A percentile compares a stretch with the other conserved stretches of the same genome.
phyloP scores from a whole-genome alignment of 441 rosid genomes.

The Raphanus hybrid region DNA sequence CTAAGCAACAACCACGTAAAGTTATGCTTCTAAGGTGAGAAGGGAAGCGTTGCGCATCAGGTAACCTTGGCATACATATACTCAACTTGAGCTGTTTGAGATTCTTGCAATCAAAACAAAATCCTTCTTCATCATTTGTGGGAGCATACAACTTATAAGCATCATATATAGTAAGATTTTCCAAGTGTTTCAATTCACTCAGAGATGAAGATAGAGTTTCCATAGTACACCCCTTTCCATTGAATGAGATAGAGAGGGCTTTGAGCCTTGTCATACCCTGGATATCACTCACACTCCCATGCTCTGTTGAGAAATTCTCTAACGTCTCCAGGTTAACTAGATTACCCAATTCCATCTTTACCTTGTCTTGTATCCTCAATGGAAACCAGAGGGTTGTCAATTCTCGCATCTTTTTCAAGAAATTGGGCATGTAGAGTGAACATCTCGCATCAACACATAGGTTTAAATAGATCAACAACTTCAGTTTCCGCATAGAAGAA shows the following conservation, averaged over 20 bases:
- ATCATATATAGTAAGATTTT: conserved; percentile 3
- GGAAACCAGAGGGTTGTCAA: conserved; percentile 16
- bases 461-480: background rate
- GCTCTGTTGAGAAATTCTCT: conserved; percentile 5
- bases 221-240: conserved; percentile 2
- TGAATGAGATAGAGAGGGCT: background rate
- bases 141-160: background rate
- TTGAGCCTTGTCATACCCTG: background rate
- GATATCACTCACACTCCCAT: background rate
- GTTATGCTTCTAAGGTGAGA: conserved; percentile 12
- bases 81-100: background rate
- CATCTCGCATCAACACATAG: background rate
- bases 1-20: conserved; percentile 10
- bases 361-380: background rate
- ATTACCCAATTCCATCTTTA: conserved; percentile 11
- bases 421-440: background rate
- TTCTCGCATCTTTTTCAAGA: conserved; percentile 21
- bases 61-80: conserved; percentile 12
- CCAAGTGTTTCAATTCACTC: background rate
- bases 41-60: background rate
- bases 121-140: background rate
- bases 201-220: conserved; percentile 6
- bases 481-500: background rate
- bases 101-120: conserved; percentile 4
- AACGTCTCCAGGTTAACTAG: conserved; percentile 19